Evolutionary conservation across 2,329 filamentous ascomycete species (phyloP).

Genomic region (Penicillium rolfsii): DNA sequence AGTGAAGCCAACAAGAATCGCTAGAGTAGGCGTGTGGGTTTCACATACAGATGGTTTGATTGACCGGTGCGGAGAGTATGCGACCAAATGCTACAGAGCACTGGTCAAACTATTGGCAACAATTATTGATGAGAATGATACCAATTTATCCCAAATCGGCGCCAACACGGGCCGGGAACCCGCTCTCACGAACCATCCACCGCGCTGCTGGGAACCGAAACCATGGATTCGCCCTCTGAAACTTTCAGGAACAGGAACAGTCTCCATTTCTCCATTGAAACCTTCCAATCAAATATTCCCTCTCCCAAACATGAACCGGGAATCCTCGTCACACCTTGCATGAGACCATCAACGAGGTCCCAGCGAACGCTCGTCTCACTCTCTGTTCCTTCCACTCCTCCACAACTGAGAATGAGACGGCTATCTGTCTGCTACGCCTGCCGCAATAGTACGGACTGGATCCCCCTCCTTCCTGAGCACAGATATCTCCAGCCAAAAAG

Average conservation of each 20-base stretch:
- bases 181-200: conserved; percentile 18
- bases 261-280: background rate
- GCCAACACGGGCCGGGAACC: conserved; percentile 12
- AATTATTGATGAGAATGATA: background rate
- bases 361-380: background rate
- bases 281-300: conserved; percentile 1
- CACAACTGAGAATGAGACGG: background rate
- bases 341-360: background rate
- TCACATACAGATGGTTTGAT: background rate
- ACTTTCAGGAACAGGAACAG: background rate
- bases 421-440: conserved; percentile 2
- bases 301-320: background rate
- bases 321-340: background rate
- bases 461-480: background rate
- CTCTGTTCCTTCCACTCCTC: background rate
- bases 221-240: conserved; percentile 6
- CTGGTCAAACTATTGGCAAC: background rate
- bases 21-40: background rate
- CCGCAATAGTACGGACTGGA: conserved; percentile 4
- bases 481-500: background rate
- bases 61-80: background rate
- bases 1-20: background rate
- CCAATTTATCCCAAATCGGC: background rate
- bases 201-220: conserved; percentile 14
- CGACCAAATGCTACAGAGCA: background rate